Base-by-base conservation (phyloP, 805 yeast genomes). In the Hanseniaspora lachancei region DNA sequence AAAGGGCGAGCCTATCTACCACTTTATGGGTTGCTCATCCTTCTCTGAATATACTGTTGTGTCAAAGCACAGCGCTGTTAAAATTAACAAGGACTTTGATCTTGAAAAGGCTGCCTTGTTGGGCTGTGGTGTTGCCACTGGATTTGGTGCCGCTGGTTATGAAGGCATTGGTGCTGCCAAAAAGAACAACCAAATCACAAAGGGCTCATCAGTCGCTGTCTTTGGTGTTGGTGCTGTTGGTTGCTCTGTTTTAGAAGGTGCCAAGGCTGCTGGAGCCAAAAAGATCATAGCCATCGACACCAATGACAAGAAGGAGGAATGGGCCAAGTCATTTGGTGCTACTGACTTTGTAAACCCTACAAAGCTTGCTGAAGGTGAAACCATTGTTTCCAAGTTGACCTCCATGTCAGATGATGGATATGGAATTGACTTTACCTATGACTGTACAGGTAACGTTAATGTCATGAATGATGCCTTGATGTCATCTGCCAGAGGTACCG, bases 401-500 rank as follows among this genome's bases (percentile, higher is more conserved):
- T 95, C 87, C 66, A 74, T 83, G 79, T 89, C 97, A 57, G 54
- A 49, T 42, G 97, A 93, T 65, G 99, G 99, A 64, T 49, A 32
- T 47, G 99, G 99, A 54, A 78, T 88, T 60, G 99, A 93, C 65
- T 88, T 70, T 74, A 89, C 98, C 34, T 93, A 93, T 67, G 98
- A 93, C 76, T 89, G 97, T 76, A 93, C 98, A 54, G 99, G 99
- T 74, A 93, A 91, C 67, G 89, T 83, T 59, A 71, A 79, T 47
- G 97, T 93, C 50, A 93, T 93, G 99, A 83, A 97, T 74, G 76
- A 81, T 66, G 98, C 98, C 32, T 77, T 93, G 62, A 97, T 93
- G 76, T 86, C 95, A 23, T 89, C 96, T 70, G 97, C 93, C 76
- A 91, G 89, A 73, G 99, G 99, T 61, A 93, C 98, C 97, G 99